phyloP scores from a whole-genome alignment of 1,284 basidiomycete species.

The Ustanciosporium gigantosporum region DNA sequence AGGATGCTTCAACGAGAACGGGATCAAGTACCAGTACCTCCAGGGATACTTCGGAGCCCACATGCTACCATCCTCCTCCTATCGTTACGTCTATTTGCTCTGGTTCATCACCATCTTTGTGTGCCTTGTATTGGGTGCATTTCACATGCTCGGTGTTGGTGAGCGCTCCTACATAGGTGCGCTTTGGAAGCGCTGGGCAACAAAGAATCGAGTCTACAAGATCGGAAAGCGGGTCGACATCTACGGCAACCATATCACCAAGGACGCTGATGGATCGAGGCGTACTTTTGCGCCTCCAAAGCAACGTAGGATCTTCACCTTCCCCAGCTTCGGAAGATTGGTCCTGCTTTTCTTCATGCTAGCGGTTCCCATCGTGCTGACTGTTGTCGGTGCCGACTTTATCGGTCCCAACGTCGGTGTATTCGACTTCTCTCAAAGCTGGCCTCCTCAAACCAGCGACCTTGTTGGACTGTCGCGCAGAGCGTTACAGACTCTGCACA shows the following conservation, averaged over 20 bases:
- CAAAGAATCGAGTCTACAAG: slow-evolving; percentile 47
- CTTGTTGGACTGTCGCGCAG: slow-evolving; percentile 25
- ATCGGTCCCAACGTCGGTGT: slow-evolving; percentile 66
- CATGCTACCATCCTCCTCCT: slow-evolving; percentile 61
- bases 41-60: slow-evolving; percentile 61
- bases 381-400: slow-evolving; percentile 74
- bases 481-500: slow-evolving; percentile 7
- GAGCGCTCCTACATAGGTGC: slow-evolving; percentile 52
- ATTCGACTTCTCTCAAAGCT: slow-evolving; percentile 49
- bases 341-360: slow-evolving; percentile 49
- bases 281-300: slow-evolving; percentile 14
- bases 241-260: slow-evolving; percentile 16
- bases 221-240: slow-evolving; percentile 33
- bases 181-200: slow-evolving; percentile 51
- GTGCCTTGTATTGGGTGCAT: slow-evolving; percentile 53
- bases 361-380: slow-evolving; percentile 48
- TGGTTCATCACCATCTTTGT: slow-evolving; percentile 59
- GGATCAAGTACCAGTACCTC: slow-evolving; percentile 47
- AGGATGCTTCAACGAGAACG: slow-evolving; percentile 32
- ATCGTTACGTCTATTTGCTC: slow-evolving; percentile 63
- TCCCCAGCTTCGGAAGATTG: slow-evolving; percentile 45
- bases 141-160: slow-evolving; percentile 54
- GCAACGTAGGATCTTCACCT: slow-evolving; percentile 37
- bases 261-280: slow-evolving; percentile 19
- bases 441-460: slow-evolving; percentile 29